Base-by-base conservation (phyloP, 768 basidiomycete species). In the Leucocoprinus sp. region DNA sequence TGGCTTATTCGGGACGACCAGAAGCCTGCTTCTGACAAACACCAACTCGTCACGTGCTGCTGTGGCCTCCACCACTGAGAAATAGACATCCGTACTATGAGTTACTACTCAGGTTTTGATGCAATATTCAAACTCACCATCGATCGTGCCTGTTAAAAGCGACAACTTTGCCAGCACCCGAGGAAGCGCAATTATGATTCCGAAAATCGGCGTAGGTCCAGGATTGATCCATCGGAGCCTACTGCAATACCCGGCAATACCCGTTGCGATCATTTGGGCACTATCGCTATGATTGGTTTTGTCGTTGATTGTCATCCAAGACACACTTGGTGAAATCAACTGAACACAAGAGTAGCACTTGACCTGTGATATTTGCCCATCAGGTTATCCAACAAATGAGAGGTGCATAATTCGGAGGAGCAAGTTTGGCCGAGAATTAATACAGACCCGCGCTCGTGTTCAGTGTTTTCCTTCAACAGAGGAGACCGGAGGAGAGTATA, bases 391-490 rank as follows among this genome's bases (percentile, higher is more conserved):
- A 80, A 51, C 80, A 78, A 1, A 80, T 76, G 43, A 87, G 61
- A 4, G 81, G 69, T 2, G 78, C 70, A 45, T 78, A 76, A 54
- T 71, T 67, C 5, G 70, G 69, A 1, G 82, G 80, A 2, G 84
- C 84, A 37, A 87, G 60, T 55, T 82, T 85, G 0, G 84, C 80
- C 2, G 84, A 81, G 60, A 85, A 86, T 58, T 85, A 87, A 58
- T 86, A 86, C n/a, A 87, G 65, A 0, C 84, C 84, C 5, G 84
- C 84, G 50, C 84, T 86, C 18, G 84, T 87, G 42, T 83, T 86
- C 15, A 14, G 15, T 5, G 4, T 22, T 2, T 8, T 15, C 9
- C 8, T 22, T 12, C 5, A 14, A 33, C 3, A 21, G 8, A n/a
- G 23, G 6, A 12, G 9, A 33, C 15, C 8, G 21, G 26, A 27